A percentile compares a stretch with the other conserved stretches of the same genome.
These are phyloP conservation scores for Gnaphalium uliginosum DNA, from an alignment of 129 eudicot genomes.

Conservation along the genomic window DNA sequence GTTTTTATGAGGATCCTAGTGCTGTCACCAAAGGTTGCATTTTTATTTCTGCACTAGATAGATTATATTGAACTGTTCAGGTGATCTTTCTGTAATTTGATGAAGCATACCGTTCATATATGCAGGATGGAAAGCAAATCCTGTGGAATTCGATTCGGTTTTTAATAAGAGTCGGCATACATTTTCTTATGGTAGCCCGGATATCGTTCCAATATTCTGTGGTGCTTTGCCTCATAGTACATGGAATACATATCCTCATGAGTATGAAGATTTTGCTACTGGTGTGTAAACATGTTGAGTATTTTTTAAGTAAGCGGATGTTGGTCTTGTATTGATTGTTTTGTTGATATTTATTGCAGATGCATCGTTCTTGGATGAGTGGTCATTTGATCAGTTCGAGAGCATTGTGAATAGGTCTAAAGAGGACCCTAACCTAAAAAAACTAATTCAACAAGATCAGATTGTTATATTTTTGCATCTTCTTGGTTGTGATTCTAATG, in stretches of 20 bases:
- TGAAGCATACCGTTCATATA: background rate
- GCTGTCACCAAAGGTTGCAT: constrained; percentile 90
- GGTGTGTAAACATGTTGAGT: constrained; percentile 42
- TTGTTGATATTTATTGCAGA: constrained; percentile 56
- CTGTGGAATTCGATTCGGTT: constrained; percentile 98
- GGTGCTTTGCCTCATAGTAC: constrained; percentile 89
- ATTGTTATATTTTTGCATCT: constrained; percentile 84
- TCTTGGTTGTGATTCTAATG: constrained; percentile 99
- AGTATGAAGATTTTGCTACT: constrained; percentile 96
- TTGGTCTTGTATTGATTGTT: constrained; percentile 9
- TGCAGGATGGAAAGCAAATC: constrained; percentile 98
- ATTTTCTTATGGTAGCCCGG: constrained; percentile 95
- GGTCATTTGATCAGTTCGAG: constrained; percentile 97
- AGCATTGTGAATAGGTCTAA: constrained; percentile 78
- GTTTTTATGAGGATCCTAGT: constrained; percentile 99
- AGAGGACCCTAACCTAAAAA: constrained; percentile 59
- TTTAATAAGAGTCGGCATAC: constrained; percentile 87
- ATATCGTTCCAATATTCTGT: constrained; percentile 95
- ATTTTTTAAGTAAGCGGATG: background rate
- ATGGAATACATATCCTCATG: constrained; percentile 96
- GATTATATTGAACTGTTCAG: constrained; percentile 6
- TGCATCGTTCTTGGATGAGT: constrained; percentile 97
- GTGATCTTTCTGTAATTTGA: background rate
- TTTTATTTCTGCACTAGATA: constrained; percentile 15
- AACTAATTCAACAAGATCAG: constrained; percentile 73